Evolutionary conservation across 2,329 filamentous ascomycete species (phyloP).

Genomic region (Nemania sp.): DNA sequence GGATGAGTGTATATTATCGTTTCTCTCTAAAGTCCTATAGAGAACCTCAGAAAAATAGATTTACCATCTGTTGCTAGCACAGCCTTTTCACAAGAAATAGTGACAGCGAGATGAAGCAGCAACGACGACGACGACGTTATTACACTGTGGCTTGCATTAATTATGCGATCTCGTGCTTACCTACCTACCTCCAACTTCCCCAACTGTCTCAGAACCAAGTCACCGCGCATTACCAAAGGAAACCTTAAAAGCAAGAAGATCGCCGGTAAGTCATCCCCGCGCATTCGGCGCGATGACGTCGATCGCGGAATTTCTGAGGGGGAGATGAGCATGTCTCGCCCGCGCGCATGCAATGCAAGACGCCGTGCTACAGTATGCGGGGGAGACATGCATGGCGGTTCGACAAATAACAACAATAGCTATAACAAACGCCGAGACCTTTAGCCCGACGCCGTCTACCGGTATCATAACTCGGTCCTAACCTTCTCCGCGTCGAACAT

Average conservation of each 20-base stretch:
- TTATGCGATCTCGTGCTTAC: too few relatives aligned
- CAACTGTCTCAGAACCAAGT: too few relatives aligned
- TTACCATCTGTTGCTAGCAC: neutral
- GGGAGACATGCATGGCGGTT: neutral
- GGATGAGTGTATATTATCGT: neutral
- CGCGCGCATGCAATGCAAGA: neutral
- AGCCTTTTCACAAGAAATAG: too few relatives aligned
- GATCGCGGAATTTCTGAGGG: neutral
- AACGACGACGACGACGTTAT: too few relatives aligned
- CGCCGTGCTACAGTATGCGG: neutral
- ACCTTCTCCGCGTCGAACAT: neutral
- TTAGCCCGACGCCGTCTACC: too few relatives aligned
- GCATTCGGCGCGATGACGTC: neutral
- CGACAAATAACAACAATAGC: neutral
- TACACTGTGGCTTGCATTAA: too few relatives aligned
- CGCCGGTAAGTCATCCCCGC: neutral
- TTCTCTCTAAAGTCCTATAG: neutral
- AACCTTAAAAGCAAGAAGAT: neutral
- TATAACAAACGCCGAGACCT: too few relatives aligned
- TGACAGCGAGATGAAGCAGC: neutral
- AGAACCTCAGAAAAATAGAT: neutral
- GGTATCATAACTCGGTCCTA: too few relatives aligned
- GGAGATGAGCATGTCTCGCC: neutral
- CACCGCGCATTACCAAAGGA: neutral
- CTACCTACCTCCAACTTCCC: too few relatives aligned